These are phyloP conservation scores for Candida ipomoeae DNA, from an alignment of 805 yeast genomes.

Conservation along the genomic window DNA sequence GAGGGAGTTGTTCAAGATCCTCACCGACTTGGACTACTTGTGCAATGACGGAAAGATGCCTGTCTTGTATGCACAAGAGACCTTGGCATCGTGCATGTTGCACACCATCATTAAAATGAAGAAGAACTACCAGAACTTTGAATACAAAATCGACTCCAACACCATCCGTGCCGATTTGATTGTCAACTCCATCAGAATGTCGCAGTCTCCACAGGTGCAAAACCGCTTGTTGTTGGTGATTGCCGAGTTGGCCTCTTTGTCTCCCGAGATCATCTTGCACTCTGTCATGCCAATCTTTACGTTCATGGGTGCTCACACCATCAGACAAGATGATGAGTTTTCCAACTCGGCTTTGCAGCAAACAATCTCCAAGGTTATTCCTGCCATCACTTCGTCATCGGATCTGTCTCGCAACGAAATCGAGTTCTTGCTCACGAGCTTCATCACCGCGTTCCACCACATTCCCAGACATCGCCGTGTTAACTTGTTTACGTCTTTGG, in stretches of 20 bases:
- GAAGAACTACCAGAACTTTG: slow-evolving; percentile 20
- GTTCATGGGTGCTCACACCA: slow-evolving; percentile 97
- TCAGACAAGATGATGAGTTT: slow-evolving; percentile 94
- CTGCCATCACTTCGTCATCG: slow-evolving; percentile 63
- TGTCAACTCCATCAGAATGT: slow-evolving; percentile 84
- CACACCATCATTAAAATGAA: slow-evolving; percentile 59
- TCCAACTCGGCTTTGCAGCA: slow-evolving; percentile 90
- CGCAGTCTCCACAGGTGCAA: slow-evolving; percentile 92
- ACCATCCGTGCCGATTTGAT: slow-evolving; percentile 83
- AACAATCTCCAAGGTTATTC: slow-evolving; percentile 84
- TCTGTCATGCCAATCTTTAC: slow-evolving; percentile 99
- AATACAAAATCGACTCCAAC: slow-evolving; percentile 49
- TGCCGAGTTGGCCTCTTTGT: slow-evolving; percentile 79
- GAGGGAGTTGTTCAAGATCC: slow-evolving; percentile 51
- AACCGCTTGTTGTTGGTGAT: slow-evolving; percentile 80
- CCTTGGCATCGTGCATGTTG: slow-evolving; percentile 81
- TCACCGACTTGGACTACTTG: slow-evolving; percentile 75
- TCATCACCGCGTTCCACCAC: slow-evolving; percentile 91
- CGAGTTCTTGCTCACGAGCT: slow-evolving; percentile 81
- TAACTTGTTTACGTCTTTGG: slow-evolving; percentile 71
- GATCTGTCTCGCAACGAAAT: slow-evolving; percentile 53
- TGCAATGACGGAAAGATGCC: slow-evolving; percentile 92
- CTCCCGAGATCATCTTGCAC: slow-evolving; percentile 88
- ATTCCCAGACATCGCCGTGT: slow-evolving; percentile 96
- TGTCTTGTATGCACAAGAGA: slow-evolving; percentile 85